Conservation (phyloP, 805 yeast species). For the Huiozyma sinensis region DNA sequence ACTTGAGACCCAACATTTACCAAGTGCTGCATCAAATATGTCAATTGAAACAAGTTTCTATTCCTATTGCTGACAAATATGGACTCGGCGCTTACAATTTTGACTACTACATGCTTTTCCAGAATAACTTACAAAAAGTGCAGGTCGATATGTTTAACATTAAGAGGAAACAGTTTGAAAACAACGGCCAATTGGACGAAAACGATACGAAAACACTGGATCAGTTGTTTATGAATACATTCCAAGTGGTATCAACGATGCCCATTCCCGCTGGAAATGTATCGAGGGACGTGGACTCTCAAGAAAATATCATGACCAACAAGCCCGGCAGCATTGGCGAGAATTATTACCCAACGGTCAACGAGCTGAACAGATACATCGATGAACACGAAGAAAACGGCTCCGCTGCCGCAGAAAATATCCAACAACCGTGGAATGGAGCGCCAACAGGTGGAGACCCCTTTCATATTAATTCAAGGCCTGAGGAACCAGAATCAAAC, state of each 20-base stretch:
- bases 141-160: slow-evolving; percentile 23
- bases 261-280: slow-evolving; percentile 6
- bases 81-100: slow-evolving; percentile 45
- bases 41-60: slow-evolving; percentile 44
- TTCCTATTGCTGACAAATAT: slow-evolving; percentile 37
- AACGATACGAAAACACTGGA: slow-evolving; percentile 15
- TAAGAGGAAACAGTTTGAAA: slow-evolving; percentile 16
- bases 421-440: neutral
- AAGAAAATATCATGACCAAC: neutral
- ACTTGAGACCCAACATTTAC: slow-evolving; percentile 74
- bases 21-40: slow-evolving; percentile 64
- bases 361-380: slow-evolving; percentile 9
- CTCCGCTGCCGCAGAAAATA: neutral
- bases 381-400: neutral
- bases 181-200: slow-evolving; percentile 5
- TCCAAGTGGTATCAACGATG: slow-evolving; percentile 24
- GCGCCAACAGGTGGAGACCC: no score
- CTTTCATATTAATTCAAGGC: no score
- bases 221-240: slow-evolving; percentile 18
- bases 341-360: slow-evolving; percentile 16
- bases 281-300: neutral
- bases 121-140: slow-evolving; percentile 26
- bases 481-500: no score
- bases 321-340: neutral
- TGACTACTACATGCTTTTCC: slow-evolving; percentile 44